Conservation (phyloP, 306 rosid genomes). For the Ceratonia siliqua region DNA sequence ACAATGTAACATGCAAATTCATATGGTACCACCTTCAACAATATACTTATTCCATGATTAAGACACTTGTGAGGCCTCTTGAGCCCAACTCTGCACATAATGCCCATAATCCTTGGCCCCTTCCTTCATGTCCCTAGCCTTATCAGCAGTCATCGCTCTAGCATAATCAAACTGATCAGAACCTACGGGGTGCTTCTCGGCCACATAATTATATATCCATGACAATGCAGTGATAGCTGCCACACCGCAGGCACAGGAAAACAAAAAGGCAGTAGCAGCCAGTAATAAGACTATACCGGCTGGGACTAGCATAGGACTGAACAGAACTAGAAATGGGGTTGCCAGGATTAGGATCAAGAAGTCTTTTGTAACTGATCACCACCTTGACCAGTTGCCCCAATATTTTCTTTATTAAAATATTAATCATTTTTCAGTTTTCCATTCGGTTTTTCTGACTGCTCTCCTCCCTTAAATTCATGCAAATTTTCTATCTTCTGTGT, state of each 20-base stretch:
- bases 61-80: conserved; percentile 34
- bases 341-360: conserved; percentile 48
- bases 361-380: conserved; percentile 20
- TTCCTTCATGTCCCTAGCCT: conserved; percentile 47
- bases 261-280: conserved; percentile 42
- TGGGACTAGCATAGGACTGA: conserved; percentile 59
- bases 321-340: conserved; percentile 58
- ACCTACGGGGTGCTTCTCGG: conserved; percentile 44
- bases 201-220: conserved; percentile 51
- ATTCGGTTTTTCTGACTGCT: conserved; percentile 33
- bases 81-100: conserved; percentile 28
- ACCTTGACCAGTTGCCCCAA: conserved; percentile 7
- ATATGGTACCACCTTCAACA: background rate
- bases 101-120: conserved; percentile 46
- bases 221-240: conserved; percentile 49
- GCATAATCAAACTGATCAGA: conserved; percentile 49
- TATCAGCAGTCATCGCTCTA: conserved; percentile 39
- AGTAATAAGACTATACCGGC: conserved; percentile 43
- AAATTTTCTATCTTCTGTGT: conserved; percentile 46
- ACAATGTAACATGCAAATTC: conserved; percentile 25
- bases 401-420: conserved; percentile 23
- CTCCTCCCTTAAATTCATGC: conserved; percentile 36
- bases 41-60: background rate
- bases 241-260: conserved; percentile 55
- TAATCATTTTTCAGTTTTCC: conserved; percentile 22